Evolutionary conservation across 768 basidiomycete species (phyloP).

Genomic region (Gloeopeniophorella convolvens): DNA sequence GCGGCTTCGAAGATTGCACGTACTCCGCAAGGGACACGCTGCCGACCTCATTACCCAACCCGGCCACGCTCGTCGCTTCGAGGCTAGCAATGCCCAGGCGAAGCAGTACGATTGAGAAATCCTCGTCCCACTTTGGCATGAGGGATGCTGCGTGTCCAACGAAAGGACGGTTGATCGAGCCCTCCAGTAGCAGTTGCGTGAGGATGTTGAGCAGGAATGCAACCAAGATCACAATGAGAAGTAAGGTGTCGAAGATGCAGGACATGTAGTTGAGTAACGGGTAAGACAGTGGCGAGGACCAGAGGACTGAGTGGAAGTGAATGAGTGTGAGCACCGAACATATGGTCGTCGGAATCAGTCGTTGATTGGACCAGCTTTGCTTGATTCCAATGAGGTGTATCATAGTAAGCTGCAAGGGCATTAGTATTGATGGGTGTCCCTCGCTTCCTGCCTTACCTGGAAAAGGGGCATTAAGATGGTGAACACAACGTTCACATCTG

Average conservation of each 20-base stretch:
- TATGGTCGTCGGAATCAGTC: constrained; percentile 64
- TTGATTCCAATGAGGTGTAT: constrained; percentile 62
- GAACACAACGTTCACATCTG: constrained; percentile 67
- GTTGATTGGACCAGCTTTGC: constrained; percentile 55
- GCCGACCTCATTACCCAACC: constrained; percentile 70
- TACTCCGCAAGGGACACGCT: constrained; percentile 32
- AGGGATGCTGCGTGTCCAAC: constrained; percentile 41
- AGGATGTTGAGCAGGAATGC: constrained; percentile 56
- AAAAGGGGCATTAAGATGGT: constrained; percentile 67
- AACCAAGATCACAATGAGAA: constrained; percentile 50
- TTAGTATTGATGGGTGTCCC: background rate
- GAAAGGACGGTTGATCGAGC: constrained; percentile 51
- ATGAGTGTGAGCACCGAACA: constrained; percentile 51
- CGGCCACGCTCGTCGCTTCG: constrained; percentile 65
- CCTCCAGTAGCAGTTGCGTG: constrained; percentile 60
- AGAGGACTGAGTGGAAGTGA: constrained; percentile 64
- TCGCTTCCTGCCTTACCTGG: constrained; percentile 41
- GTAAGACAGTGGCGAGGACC: constrained; percentile 42
- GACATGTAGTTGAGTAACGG: constrained; percentile 72
- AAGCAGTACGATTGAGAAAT: constrained; percentile 64
- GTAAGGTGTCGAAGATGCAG: constrained; percentile 60
- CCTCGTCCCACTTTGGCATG: constrained; percentile 57
- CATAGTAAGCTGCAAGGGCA: constrained; percentile 42
- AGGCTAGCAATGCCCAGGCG: constrained; percentile 70
- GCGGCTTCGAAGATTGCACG: constrained; percentile 17